Evolutionary conservation across 2,329 filamentous ascomycete genomes (phyloP).

Genomic region (Didymosphaeria variabile): DNA sequence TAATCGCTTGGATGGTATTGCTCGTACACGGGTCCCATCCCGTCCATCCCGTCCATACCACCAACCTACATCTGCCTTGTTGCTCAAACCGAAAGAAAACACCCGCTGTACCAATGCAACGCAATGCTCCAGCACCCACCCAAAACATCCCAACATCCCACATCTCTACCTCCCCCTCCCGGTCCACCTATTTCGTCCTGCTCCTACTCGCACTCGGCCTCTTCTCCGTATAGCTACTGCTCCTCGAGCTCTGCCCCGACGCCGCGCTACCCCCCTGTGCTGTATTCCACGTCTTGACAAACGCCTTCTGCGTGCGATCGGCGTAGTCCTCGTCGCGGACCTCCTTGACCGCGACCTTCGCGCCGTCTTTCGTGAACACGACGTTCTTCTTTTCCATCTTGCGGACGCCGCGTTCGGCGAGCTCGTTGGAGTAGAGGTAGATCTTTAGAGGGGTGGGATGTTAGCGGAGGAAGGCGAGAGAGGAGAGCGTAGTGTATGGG

Average conservation of each 20-base stretch:
- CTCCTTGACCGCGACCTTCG: constrained; percentile 76
- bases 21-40: too few relatives aligned
- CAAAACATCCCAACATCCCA: neutral
- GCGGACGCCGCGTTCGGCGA: constrained; percentile 71
- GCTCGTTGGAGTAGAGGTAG: constrained; percentile 72
- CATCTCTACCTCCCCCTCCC: neutral
- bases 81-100: too few relatives aligned
- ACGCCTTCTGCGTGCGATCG: constrained; percentile 72
- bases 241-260: too few relatives aligned
- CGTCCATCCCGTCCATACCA: too few relatives aligned
- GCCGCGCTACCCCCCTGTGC: constrained; percentile 26
- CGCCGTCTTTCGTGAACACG: constrained; percentile 76
- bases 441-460: constrained; percentile 52
- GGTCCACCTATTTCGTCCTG: constrained; percentile 19
- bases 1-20: too few relatives aligned
- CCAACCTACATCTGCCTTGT: too few relatives aligned
- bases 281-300: constrained; percentile 61
- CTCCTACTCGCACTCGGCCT: constrained; percentile 2
- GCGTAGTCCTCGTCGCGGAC: constrained; percentile 74
- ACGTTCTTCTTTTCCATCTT: constrained; percentile 81
- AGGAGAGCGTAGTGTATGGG: too few relatives aligned
- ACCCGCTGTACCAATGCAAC: too few relatives aligned
- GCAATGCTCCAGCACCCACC: too few relatives aligned
- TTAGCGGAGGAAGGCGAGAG: neutral
- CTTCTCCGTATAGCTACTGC: neutral